Base-by-base conservation (phyloP, 1,284 basidiomycete species). In the Melanopsichium pennsylvanicum region DNA sequence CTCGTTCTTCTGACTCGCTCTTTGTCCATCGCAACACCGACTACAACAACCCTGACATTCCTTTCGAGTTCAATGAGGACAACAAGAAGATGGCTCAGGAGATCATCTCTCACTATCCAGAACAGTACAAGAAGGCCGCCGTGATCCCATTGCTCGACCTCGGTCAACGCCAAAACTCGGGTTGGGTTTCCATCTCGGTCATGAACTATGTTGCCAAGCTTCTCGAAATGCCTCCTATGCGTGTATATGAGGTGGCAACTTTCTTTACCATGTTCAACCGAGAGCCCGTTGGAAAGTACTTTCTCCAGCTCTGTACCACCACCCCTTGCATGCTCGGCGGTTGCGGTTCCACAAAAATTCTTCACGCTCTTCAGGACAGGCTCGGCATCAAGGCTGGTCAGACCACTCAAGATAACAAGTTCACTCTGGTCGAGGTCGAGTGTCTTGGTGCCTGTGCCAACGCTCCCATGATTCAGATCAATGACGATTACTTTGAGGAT, bases 401-500 rank as follows among this genome's bases (percentile, higher is more conserved):
- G 81, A 95, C 94, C 27, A 97, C 95, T 18, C 86, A 88, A 81
- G 93, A 98, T 81, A 91, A 92, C 49, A 94, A 95, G 83, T 99
- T 97, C 83, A 97, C 96, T 7, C 88, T 98, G 41, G 87, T 98
- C 64, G 95, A 99, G 83, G 95, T 98, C 35, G 95, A 98, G 84
- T 99, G 95, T 83, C 89, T 97, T 75, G 95, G 79, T 38, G 96
- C 95, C 43, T 99, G 95, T 84, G 91, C 90, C 74, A 99, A 97
- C 83, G 96, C 96, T n/a, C 95, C 95, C 11, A 99, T 98, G 95
- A 86, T 98, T 82, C 93, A 90, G 73, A 87, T 98, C 80, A 90
- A 90, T 46, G 96, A 98, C 80, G 93, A 97, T 82, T 99, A 91
- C 85, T 98, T 94, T 82, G 95, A 99, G 88, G 95, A 99, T 81